Conservation (phyloP, 805 yeast genomes). For the Candida multigemmis region DNA sequence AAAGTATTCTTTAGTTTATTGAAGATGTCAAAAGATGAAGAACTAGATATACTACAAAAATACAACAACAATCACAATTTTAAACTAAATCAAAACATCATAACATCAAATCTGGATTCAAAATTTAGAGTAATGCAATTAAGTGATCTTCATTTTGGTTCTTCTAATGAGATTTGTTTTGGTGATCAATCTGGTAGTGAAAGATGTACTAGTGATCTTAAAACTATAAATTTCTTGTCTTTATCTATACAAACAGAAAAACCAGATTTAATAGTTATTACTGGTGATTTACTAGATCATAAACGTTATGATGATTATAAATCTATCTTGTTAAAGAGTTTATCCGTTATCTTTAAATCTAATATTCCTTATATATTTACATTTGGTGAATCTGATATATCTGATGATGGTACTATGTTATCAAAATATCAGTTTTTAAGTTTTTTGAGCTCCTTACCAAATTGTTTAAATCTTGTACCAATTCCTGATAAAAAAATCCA, state of each 20-base stretch:
- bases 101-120: not conserved
- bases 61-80: not conserved
- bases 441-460: conserved; percentile 25
- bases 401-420: conserved; percentile 1
- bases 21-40: too few species aligned
- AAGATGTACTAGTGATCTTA: conserved; percentile 15
- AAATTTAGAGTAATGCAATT: conserved; percentile 27
- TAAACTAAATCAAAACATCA: not conserved
- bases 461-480: conserved; percentile 19
- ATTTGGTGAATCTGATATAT: conserved; percentile 28
- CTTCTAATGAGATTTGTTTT: conserved; percentile 13
- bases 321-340: conserved; percentile 19
- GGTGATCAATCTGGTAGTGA: conserved; percentile 4
- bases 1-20: too few species aligned
- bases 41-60: not conserved
- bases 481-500: conserved; percentile 11
- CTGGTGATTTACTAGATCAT: conserved; percentile 31
- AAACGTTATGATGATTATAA: conserved; percentile 12
- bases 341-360: conserved; percentile 21
- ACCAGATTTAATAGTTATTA: conserved; percentile 27
- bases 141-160: conserved; percentile 31
- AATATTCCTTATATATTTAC: conserved; percentile 24
- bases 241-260: conserved; percentile 15
- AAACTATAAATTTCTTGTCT: conserved; percentile 21
- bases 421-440: conserved; percentile 10